Percentiles rank a stretch among this genome's conserved stretches.
Evolutionary conservation across 768 basidiomycete species (phyloP).

Genomic region (Butyriboletus loyo): DNA sequence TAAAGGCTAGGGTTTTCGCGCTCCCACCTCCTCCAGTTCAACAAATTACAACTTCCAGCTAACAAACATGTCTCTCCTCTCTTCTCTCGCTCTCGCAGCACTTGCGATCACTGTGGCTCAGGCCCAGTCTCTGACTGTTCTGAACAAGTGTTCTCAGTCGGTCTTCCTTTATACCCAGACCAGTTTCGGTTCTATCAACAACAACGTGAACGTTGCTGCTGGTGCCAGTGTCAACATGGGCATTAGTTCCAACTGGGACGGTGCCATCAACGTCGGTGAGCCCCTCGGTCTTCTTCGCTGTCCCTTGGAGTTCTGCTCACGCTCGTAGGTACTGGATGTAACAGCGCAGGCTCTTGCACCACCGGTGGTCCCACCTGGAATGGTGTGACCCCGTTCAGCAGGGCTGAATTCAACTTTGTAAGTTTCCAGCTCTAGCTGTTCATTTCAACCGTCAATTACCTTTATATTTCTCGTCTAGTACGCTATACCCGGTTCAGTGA

Average conservation of each 20-base stretch:
- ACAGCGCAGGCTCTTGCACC: conserved; percentile 21
- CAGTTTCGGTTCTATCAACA: conserved; percentile 26
- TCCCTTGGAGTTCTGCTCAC: conserved; percentile 2
- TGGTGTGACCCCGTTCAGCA: conserved; percentile 31
- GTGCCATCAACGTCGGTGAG: conserved; percentile 31
- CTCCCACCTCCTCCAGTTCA: not conserved
- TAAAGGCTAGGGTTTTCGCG: conserved; percentile 9
- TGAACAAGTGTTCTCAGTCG: conserved; percentile 23
- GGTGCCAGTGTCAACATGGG: conserved; percentile 27
- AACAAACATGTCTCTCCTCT: conserved; percentile 21
- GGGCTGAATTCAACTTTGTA: conserved; percentile 34
- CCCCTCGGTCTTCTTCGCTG: not conserved
- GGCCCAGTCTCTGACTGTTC: conserved; percentile 31
- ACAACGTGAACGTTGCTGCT: conserved; percentile 23
- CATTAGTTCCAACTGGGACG: conserved; percentile 32
- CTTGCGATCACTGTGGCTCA: conserved; percentile 17
- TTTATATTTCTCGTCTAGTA: conserved; percentile 4
- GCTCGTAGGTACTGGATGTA: conserved; percentile 27
- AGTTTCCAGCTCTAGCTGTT: not conserved
- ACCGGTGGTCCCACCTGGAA: conserved; percentile 32
- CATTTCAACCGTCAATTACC: not conserved
- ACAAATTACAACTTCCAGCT: not conserved
- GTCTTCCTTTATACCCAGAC: conserved; percentile 32
- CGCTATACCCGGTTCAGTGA: conserved; percentile 26
- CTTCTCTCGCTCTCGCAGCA: conserved; percentile 18